Conservation (phyloP, 1,139 yeast species). For the Pichia kudriavzevii region DNA sequence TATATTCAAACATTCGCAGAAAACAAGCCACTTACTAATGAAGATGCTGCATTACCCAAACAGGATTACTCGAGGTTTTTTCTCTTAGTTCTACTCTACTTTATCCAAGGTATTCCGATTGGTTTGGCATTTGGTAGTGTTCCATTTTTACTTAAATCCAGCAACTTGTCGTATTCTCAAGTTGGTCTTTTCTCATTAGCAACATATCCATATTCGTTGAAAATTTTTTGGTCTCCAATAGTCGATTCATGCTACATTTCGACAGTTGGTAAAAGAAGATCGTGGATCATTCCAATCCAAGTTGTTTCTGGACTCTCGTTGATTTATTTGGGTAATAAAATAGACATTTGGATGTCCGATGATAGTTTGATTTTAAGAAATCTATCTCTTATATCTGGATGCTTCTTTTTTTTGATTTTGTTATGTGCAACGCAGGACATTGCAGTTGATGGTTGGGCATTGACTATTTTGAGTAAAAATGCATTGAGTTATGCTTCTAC, state of each 20-base stretch:
- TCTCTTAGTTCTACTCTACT: conserved; percentile 62
- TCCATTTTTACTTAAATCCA: conserved; percentile 81
- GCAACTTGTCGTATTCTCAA: conserved; percentile 68
- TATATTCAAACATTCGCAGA: conserved; percentile 5
- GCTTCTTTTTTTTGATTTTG: conserved; percentile 71
- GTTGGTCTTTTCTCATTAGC: conserved; percentile 89
- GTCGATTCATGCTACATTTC: conserved; percentile 78
- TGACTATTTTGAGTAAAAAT: conserved; percentile 71
- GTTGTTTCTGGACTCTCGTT: conserved; percentile 64
- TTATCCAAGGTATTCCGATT: conserved; percentile 91
- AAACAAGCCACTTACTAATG: no score
- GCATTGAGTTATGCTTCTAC: conserved; percentile 93
- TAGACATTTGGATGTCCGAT: conserved; percentile 45
- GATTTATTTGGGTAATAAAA: conserved; percentile 51
- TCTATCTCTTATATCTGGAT: conserved; percentile 41
- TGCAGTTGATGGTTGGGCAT: conserved; percentile 99
- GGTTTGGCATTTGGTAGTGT: conserved; percentile 93
- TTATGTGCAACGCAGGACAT: conserved; percentile 97
- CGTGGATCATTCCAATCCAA: conserved; percentile 95
- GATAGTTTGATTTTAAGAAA: conserved; percentile 42
- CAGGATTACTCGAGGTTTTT: conserved; percentile 65
- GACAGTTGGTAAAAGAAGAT: conserved; percentile 70
- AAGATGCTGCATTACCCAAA: conserved; percentile 27
- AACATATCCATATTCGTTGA: conserved; percentile 88
- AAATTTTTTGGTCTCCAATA: conserved; percentile 90